These are phyloP conservation scores for Penicillium griseofulvum DNA, from an alignment of 2,329 filamentous ascomycete genomes.

Conservation along the genomic window DNA sequence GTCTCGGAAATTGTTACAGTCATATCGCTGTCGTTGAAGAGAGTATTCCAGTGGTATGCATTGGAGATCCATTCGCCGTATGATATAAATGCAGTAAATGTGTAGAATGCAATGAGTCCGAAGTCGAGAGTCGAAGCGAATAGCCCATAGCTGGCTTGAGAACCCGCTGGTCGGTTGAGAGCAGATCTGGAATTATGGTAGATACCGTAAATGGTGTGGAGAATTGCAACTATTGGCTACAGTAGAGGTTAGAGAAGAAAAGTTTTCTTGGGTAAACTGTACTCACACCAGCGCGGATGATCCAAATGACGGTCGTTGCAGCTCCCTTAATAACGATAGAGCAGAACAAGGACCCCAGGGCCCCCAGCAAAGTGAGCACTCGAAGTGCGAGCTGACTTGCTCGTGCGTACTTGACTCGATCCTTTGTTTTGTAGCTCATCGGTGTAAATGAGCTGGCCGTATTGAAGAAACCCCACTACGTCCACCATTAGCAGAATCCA, in stretches of 20 bases:
- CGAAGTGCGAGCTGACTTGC: slow-evolving; percentile 68
- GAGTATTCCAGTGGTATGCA: slow-evolving; percentile 62
- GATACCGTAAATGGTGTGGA: slow-evolving; percentile 73
- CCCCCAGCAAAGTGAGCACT: slow-evolving; percentile 64
- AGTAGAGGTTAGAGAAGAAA: slow-evolving; percentile 3
- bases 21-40: slow-evolving; percentile 57
- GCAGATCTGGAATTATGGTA: slow-evolving; percentile 74
- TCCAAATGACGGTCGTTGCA: slow-evolving; percentile 65
- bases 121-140: slow-evolving; percentile 74
- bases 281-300: slow-evolving; percentile 73
- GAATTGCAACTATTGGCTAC: slow-evolving; percentile 71
- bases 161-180: slow-evolving; percentile 69
- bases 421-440: slow-evolving; percentile 69
- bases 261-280: neutral
- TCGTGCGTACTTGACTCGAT: slow-evolving; percentile 67
- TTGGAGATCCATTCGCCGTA: slow-evolving; percentile 50
- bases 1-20: slow-evolving; percentile 62
- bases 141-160: slow-evolving; percentile 83
- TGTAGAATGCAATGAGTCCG: slow-evolving; percentile 62
- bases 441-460: slow-evolving; percentile 57
- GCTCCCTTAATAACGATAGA: slow-evolving; percentile 74
- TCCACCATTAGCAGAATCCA: slow-evolving; percentile 10
- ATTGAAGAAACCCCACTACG: slow-evolving; percentile 55
- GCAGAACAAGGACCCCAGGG: slow-evolving; percentile 68
- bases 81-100: slow-evolving; percentile 57